Base-by-base conservation (phyloP, 176 grass and related monocot genomes). In the Carex scoparia region DNA sequence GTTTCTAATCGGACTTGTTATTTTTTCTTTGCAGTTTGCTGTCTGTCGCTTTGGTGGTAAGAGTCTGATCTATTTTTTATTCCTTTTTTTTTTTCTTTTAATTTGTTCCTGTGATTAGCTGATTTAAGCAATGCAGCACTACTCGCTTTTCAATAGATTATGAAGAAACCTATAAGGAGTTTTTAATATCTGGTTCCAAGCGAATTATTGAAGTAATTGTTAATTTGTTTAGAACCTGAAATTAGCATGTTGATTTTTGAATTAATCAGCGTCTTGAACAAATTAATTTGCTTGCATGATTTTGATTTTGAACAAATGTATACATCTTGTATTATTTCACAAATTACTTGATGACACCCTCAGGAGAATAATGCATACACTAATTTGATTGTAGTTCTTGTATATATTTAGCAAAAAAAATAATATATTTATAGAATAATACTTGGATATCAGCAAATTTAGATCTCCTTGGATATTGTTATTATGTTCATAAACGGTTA, bases 11-110 rank as follows among this genome's bases (percentile, higher is more conserved):
- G 16, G 8, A 75, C 0, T 0, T 69, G 62, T 58, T 75, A 31
- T 13, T 23, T 18, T 23, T 3, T 7, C 64, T 60, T 42, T 93
- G 92, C 92, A 97, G 94, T 65, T 86, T 97, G 94, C 89, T 97
- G 94, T 84, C 37, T 97, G 30, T 84, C 94, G 87, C 86, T 94
- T 23, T 97, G 92, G 89, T 97, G 94, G 94, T 97, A 86, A 90
- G 90, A 79, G 18, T 63, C 74, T 86, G 73, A 9, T 5, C 49
- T 56, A 14, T 15, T 61, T 46, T 67, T 13, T 15, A 1, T 28
- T 46, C 5, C 1, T n/a, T 46, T 10, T 31, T 86, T n/a, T 32
- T 72, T 77, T 18, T 31, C 18, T 85, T 12, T 30, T 18, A 56
- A 0, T 56, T 48, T 15, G 13, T 48, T 65, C 37, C 27, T 60